These are phyloP conservation scores for Apiospora kogelbergensis DNA, from an alignment of 2,329 filamentous ascomycete species.

Conservation along the genomic window DNA sequence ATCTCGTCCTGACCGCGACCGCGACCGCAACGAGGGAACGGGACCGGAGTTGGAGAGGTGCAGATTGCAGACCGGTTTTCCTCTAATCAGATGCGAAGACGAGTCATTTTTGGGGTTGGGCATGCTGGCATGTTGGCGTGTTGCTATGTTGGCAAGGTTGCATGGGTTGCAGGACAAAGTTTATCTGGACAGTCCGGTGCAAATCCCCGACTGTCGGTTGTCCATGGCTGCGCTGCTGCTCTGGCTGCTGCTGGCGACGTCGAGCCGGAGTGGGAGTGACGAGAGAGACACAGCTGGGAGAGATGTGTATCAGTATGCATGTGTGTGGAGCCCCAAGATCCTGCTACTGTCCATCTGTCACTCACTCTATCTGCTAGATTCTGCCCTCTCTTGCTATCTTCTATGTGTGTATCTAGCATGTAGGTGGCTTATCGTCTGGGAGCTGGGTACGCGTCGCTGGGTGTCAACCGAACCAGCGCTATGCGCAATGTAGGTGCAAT, in stretches of 20 bases:
- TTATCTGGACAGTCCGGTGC: not conserved
- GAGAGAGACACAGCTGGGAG: too few species aligned
- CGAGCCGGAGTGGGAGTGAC: not conserved
- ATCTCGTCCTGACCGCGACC: not conserved
- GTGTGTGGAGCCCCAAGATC: too few species aligned
- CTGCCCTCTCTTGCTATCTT: too few species aligned
- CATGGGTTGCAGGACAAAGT: constrained; percentile 1
- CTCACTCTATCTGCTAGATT: too few species aligned
- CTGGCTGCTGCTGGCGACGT: not conserved
- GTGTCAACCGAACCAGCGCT: too few species aligned
- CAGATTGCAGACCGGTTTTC: not conserved
- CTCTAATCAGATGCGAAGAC: constrained; percentile 2
- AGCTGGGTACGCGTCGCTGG: too few species aligned
- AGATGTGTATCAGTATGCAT: too few species aligned
- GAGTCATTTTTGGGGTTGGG: constrained; percentile 1
- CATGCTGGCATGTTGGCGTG: not conserved
- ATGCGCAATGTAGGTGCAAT: not conserved
- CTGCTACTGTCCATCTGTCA: too few species aligned
- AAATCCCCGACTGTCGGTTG: not conserved
- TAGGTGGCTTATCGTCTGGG: too few species aligned
- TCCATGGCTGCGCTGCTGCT: not conserved
- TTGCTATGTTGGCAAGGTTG: not conserved
- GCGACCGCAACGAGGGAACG: not conserved
- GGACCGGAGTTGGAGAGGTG: constrained; percentile 1
- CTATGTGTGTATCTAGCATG: too few species aligned